Base-by-base conservation (phyloP, 2,329 filamentous ascomycete species). In the Aspergillus sp. region DNA sequence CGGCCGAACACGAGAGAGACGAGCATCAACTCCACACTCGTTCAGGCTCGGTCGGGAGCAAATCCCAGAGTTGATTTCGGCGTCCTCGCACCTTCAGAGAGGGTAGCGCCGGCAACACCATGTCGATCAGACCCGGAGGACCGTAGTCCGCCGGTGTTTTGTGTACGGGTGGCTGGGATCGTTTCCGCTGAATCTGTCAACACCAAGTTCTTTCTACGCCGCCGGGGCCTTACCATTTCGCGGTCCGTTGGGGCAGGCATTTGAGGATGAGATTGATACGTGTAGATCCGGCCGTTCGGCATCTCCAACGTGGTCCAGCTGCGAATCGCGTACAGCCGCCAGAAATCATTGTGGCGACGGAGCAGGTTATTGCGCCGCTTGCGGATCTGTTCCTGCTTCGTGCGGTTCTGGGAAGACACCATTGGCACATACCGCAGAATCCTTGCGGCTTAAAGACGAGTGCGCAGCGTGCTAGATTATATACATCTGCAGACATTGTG, bases 331-430 rank as follows among this genome's bases (percentile, higher is more conserved):
- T 62, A 62, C 20, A 62, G 24, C 12, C 51, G 52, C 58, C 52
- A 60, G 49, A 39, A 62, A 50, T 62, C 49, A 57, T 62, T 62
- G 22, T 58, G 33, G 46, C 48, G 51, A 20, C 52, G 48, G 17
- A 60, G 52, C 9, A 61, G 52, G 22, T 61, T 61, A 46, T 61
- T 61, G 19, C 52, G 44, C 17, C 48, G 52, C 33, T 61, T 61
- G n/a, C 49, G 22, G 22, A 22, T 22, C 22, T 22, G 22, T 22
- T 22, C 22, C 22, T 22, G 22, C 22, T 22, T 22, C 22, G 5
- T 5, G 22, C 22, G 22, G 22, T 22, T 22, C 22, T 22, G 22
- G 22, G 22, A 22, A 22, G 22, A 22, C 22, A 22, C 22, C 22
- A 22, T 22, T 22, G 22, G 22, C 22, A 22, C 22, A 22, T 22